Base-by-base conservation (phyloP, 306 rosid genomes). In the Acacia confusa region DNA sequence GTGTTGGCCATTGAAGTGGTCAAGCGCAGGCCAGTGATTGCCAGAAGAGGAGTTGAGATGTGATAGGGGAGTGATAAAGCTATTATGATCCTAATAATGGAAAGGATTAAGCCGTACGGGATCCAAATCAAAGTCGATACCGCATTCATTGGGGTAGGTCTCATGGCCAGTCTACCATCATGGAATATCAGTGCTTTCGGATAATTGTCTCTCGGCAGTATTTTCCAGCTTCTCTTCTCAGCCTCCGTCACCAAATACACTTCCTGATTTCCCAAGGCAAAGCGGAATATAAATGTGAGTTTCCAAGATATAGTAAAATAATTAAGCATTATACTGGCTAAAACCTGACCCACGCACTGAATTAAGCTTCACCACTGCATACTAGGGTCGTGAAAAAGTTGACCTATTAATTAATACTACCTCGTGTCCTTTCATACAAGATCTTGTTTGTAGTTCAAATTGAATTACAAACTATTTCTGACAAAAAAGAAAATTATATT, bases 101-200 rank as follows among this genome's bases (percentile, higher is more conserved):
- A 38, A 3, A 95, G 89, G 83, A 79, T 6, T 6, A 89, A 0
- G 2, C 85, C 94, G 5, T 53, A 71, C 0, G 98, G 97, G 10
- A 86, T 64, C 98, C 98, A 95, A 82, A 89, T 82, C 12, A 92
- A 48, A 38, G 85, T 41, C 4, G 88, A 89, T 30, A 91, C 28
- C 6, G 88, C 52, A 0, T 87, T 53, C 7, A 78, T 17, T 25
- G 88, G 88, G 34, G 84, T 83, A 15, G 97, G 98, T 58, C 73
- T 83, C 6, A 89, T 5, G 1, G 94, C 97, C 24, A 95, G 41
- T 75, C 98, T 83, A 14, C 98, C 98, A 43, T 95, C 97, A 10
- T 95, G 98, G 76, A 95, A 95, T 16, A 95, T 65, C 0, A 95
- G 83, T 13, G 89, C 55, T 73, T 81, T 87, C 0, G 92, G 95